Evolutionary conservation across 306 rosid genomes (phyloP).

Genomic region (Lathyrus tuberosus): DNA sequence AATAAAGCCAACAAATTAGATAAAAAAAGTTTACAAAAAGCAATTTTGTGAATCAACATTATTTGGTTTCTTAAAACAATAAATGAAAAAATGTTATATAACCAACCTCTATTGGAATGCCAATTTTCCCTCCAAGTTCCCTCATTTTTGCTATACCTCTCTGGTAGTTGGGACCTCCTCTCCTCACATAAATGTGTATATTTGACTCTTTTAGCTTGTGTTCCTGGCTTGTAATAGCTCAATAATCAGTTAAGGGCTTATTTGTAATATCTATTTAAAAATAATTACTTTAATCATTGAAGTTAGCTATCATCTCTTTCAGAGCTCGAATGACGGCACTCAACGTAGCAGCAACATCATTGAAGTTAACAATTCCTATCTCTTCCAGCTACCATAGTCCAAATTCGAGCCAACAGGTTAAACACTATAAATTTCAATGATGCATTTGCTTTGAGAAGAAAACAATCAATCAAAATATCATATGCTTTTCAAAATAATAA

Average conservation of each 20-base stretch:
- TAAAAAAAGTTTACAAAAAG: background rate
- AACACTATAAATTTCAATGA: conserved; percentile 89
- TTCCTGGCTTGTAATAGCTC: conserved; percentile 59
- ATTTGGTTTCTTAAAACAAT: conserved; percentile 18
- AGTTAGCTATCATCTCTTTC: conserved; percentile 73
- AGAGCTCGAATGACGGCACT: conserved; percentile 86
- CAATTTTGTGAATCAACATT: background rate
- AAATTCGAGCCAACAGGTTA: conserved; percentile 82
- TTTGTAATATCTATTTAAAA: background rate
- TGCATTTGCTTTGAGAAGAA: conserved; percentile 77
- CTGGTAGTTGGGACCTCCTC: conserved; percentile 95
- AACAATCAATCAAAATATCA: background rate
- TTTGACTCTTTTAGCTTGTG: conserved; percentile 80
- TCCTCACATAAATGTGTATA: conserved; percentile 70
- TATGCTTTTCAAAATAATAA: no score
- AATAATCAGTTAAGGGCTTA: conserved; percentile 28
- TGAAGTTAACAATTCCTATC: conserved; percentile 95
- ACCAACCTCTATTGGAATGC: conserved; percentile 98
- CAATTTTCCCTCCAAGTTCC: conserved; percentile 82
- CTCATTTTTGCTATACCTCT: conserved; percentile 86
- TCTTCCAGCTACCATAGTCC: conserved; percentile 99
- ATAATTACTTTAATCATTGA: background rate
- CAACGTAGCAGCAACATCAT: conserved; percentile 93
- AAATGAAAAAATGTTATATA: conserved; percentile 17
- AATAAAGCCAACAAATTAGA: conserved; percentile 37